These are phyloP conservation scores for Eragrostis nindensis DNA, from an alignment of 176 grass and related monocot genomes.

Conservation along the genomic window DNA sequence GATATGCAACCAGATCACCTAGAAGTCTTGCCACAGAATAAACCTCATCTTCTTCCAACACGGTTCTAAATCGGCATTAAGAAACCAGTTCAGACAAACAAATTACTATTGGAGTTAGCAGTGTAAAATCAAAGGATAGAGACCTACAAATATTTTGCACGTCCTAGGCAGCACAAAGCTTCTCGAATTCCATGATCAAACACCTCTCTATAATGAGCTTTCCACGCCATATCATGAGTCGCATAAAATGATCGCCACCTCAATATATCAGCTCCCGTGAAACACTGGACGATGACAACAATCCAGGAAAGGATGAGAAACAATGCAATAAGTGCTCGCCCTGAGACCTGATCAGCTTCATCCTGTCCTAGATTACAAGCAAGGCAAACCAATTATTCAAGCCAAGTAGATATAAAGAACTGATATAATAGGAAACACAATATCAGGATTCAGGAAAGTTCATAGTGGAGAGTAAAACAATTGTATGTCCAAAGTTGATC, in stretches of 20 bases:
- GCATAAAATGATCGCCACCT: slow-evolving; percentile 96
- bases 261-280: slow-evolving; percentile 91
- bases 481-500: not conserved
- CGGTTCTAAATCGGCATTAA: slow-evolving; percentile 61
- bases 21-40: slow-evolving; percentile 95
- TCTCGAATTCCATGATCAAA: slow-evolving; percentile 98
- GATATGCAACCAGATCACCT: slow-evolving; percentile 98
- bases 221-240: slow-evolving; percentile 98
- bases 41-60: slow-evolving; percentile 95
- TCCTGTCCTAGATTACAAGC: slow-evolving; percentile 78
- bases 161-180: slow-evolving; percentile 95
- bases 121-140: slow-evolving; percentile 34
- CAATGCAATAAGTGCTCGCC: slow-evolving; percentile 56
- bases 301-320: slow-evolving; percentile 83
- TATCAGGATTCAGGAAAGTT: slow-evolving; percentile 12
- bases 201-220: slow-evolving; percentile 98
- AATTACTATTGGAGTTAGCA: slow-evolving; percentile 29
- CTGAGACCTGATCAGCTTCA: slow-evolving; percentile 59
- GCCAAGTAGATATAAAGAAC: slow-evolving; percentile 25
- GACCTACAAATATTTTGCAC: slow-evolving; percentile 88
- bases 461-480: not conserved
- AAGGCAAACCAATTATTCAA: slow-evolving; percentile 47
- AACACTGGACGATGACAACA: slow-evolving; percentile 80
- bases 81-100: slow-evolving; percentile 5
- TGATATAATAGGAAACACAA: slow-evolving; percentile 26